phyloP scores from a whole-genome alignment of 2,329 filamentous ascomycete genomes.

The Cytospora piceae region DNA sequence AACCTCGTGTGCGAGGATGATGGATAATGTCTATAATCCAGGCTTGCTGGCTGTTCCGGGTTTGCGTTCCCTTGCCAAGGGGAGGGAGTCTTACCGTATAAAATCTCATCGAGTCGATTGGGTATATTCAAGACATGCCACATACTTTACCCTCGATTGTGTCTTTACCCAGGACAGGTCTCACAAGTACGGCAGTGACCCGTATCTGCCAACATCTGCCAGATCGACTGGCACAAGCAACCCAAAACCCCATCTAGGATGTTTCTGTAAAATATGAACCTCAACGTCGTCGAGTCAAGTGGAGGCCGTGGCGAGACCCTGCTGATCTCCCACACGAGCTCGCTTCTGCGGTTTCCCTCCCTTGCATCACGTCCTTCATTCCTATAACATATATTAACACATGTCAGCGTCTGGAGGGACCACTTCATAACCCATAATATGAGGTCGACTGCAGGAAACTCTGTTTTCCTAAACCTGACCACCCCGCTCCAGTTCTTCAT shows the following conservation, averaged over 20 bases:
- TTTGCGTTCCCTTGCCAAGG: not conserved
- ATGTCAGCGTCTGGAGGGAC: not conserved
- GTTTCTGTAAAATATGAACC: not conserved
- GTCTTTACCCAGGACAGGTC: not conserved
- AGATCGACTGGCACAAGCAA: not conserved
- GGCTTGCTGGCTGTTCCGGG: not conserved
- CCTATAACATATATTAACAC: not conserved
- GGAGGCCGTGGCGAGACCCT: not conserved
- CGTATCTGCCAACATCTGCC: not conserved
- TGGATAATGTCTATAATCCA: not conserved
- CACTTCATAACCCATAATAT: not conserved
- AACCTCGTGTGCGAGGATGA: not conserved
- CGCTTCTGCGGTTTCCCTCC: not conserved
- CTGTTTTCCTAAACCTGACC: not conserved
- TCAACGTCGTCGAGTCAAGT: not conserved
- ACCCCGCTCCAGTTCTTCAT: not conserved
- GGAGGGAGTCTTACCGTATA: not conserved
- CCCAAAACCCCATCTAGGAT: not conserved
- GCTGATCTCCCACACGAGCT: not conserved
- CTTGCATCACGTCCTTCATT: not conserved
- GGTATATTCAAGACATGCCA: not conserved
- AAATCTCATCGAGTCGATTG: not conserved
- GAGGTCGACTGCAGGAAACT: not conserved
- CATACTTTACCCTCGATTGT: not conserved
- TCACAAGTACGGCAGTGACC: not conserved